Evolutionary conservation across 495 filamentous ascomycete species (phyloP).

Genomic region (Pseudoneurospora amorphoporcata): DNA sequence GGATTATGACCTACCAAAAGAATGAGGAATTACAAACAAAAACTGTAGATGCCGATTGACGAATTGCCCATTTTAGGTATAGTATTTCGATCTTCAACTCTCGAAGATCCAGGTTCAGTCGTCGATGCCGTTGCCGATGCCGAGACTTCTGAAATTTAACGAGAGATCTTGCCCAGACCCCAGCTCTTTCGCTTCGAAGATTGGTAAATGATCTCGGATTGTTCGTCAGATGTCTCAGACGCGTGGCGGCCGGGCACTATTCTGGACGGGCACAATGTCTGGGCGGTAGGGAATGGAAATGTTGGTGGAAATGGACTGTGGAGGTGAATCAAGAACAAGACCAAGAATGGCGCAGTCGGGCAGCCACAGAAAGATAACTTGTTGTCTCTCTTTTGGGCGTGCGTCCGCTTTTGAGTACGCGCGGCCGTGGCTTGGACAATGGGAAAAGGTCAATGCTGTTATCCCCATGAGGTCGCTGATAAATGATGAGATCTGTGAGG

Average conservation of each 20-base stretch:
- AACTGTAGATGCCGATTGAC: not conserved
- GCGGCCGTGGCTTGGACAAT: not conserved
- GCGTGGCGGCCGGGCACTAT: not conserved
- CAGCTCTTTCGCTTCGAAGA: not conserved
- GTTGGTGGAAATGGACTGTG: not conserved
- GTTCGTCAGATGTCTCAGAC: not conserved
- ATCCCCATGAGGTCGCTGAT: not conserved
- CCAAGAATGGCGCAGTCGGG: not conserved
- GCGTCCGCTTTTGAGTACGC: not conserved
- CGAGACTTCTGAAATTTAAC: not conserved
- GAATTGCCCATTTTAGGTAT: not conserved
- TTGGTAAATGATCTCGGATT: not conserved
- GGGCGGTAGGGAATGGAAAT: not conserved
- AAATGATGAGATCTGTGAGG: not conserved
- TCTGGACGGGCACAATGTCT: not conserved
- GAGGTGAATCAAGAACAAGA: not conserved
- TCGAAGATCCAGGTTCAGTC: not conserved
- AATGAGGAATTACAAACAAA: not conserved
- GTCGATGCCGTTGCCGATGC: not conserved
- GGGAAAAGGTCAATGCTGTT: not conserved
- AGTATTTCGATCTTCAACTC: not conserved
- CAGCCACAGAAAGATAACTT: not conserved
- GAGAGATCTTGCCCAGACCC: not conserved
- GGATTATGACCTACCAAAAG: not conserved
- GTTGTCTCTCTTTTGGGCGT: not conserved